phyloP scores from a whole-genome alignment of 2,329 filamentous ascomycete genomes.

The Clarireedia sp. region DNA sequence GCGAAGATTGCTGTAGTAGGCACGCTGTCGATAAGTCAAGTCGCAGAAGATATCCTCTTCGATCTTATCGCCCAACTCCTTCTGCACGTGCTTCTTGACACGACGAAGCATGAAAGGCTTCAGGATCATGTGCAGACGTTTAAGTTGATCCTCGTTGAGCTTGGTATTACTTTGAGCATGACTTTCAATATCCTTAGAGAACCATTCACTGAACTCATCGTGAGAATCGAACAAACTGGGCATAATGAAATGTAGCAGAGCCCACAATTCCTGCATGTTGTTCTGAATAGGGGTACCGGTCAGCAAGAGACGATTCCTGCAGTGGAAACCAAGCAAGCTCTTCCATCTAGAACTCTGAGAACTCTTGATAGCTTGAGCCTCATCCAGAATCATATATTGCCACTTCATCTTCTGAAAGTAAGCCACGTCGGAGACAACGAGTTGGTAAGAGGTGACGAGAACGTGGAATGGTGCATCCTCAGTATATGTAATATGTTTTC shows the following conservation, averaged over 20 bases:
- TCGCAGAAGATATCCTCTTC: slow-evolving; percentile 95
- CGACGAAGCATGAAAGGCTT: slow-evolving; percentile 99
- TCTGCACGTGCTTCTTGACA: slow-evolving; percentile 99
- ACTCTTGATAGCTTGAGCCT: slow-evolving; percentile 98
- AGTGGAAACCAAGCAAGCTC: slow-evolving; percentile 86
- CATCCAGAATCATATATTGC: slow-evolving; percentile 99
- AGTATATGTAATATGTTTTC: slow-evolving; percentile 92
- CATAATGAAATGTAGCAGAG: slow-evolving; percentile 98
- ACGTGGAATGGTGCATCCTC: slow-evolving; percentile 94
- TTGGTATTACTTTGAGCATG: slow-evolving; percentile 99
- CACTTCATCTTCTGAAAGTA: slow-evolving; percentile 99
- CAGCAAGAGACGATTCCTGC: slow-evolving; percentile 84
- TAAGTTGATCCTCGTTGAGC: slow-evolving; percentile 94
- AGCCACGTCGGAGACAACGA: slow-evolving; percentile 89
- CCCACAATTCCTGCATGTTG: slow-evolving; percentile 99
- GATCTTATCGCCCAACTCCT: slow-evolving; percentile 98
- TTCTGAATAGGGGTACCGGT: slow-evolving; percentile 98
- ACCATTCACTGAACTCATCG: slow-evolving; percentile 90
- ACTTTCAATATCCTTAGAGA: slow-evolving; percentile 93
- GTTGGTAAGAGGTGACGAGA: slow-evolving; percentile 90
- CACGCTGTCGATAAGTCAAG: slow-evolving; percentile 89
- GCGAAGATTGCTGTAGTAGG: slow-evolving; percentile 83
- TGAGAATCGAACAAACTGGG: slow-evolving; percentile 95
- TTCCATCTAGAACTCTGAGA: slow-evolving; percentile 97
- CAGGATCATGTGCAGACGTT: slow-evolving; percentile 95